phyloP scores from a whole-genome alignment of 768 basidiomycete genomes.

The Leccinellum luteum region DNA sequence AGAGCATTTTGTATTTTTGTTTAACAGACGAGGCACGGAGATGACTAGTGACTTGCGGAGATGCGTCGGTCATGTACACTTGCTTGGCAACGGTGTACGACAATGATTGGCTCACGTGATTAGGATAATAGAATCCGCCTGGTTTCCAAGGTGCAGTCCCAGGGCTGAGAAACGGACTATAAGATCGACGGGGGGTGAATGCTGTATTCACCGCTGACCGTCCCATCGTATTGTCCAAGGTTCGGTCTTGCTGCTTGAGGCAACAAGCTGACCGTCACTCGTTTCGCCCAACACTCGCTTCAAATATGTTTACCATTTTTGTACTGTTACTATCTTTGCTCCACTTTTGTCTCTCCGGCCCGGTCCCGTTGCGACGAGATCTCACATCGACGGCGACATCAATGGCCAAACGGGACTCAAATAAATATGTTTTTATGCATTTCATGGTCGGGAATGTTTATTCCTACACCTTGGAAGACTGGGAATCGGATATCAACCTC shows the following conservation, averaged over 20 bases:
- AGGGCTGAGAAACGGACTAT: not conserved
- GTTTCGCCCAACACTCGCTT: slow-evolving; percentile 15
- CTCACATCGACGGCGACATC: not conserved
- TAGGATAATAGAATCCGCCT: not conserved
- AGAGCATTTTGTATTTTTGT: too few species aligned
- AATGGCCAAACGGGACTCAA: slow-evolving; percentile 12
- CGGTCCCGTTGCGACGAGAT: slow-evolving; percentile 8
- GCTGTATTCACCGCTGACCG: not conserved
- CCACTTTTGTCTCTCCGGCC: slow-evolving; percentile 10
- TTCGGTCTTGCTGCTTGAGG: slow-evolving; percentile 14
- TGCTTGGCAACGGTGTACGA: not conserved
- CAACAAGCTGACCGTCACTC: slow-evolving; percentile 13
- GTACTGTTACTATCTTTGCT: slow-evolving; percentile 9
- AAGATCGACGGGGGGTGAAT: slow-evolving; percentile 3
- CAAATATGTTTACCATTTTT: slow-evolving; percentile 13
- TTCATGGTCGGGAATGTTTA: slow-evolving; percentile 66
- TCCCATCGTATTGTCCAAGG: not conserved
- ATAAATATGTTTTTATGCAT: slow-evolving; percentile 55
- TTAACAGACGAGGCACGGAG: not conserved
- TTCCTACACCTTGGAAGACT: slow-evolving; percentile 46
- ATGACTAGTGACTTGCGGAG: not conserved
- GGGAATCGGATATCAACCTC: slow-evolving; percentile 51
- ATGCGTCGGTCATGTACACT: not conserved
- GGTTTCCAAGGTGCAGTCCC: not conserved
- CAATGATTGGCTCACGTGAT: not conserved